Conservation (phyloP, 257 asterid species). For the Gentiana dahurica region DNA sequence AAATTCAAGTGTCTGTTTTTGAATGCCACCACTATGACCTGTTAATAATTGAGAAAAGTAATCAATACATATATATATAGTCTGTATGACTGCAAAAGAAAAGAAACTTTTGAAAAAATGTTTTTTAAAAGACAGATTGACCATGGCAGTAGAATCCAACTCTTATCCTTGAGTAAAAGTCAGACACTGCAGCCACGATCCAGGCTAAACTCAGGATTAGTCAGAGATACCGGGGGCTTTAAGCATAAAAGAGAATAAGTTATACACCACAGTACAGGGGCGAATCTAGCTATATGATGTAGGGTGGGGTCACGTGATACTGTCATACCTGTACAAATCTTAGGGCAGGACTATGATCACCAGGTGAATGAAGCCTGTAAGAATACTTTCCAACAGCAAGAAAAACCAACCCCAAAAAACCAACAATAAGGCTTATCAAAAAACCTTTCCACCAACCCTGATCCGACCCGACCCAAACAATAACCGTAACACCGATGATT, state of each 20-base stretch:
- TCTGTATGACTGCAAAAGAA: no score
- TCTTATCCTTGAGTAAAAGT: no score
- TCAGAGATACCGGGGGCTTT: no score
- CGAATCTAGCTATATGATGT: no score
- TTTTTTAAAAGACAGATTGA: no score
- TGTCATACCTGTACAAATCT: constrained; percentile 40
- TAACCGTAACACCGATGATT: constrained; percentile 52
- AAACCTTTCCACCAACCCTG: constrained; percentile 83
- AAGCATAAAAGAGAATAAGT: no score
- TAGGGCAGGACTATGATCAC: constrained; percentile 47
- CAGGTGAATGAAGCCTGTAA: constrained; percentile 49
- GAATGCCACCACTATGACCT: constrained; percentile 53
- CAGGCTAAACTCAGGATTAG: no score
- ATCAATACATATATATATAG: neutral
- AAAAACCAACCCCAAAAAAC: constrained; percentile 26
- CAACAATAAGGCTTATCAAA: constrained; percentile 31
- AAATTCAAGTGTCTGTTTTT: constrained; percentile 37
- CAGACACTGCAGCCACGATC: no score
- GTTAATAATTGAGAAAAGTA: constrained; percentile 1
- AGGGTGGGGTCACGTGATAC: no score
- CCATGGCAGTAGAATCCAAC: no score
- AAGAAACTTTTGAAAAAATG: no score
- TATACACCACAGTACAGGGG: no score
- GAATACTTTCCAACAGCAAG: constrained; percentile 47
- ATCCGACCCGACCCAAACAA: constrained; percentile 58